These are phyloP conservation scores for Entomortierella beljakovae DNA, from an alignment of 192 early-diverging fungal species.

Conservation along the genomic window DNA sequence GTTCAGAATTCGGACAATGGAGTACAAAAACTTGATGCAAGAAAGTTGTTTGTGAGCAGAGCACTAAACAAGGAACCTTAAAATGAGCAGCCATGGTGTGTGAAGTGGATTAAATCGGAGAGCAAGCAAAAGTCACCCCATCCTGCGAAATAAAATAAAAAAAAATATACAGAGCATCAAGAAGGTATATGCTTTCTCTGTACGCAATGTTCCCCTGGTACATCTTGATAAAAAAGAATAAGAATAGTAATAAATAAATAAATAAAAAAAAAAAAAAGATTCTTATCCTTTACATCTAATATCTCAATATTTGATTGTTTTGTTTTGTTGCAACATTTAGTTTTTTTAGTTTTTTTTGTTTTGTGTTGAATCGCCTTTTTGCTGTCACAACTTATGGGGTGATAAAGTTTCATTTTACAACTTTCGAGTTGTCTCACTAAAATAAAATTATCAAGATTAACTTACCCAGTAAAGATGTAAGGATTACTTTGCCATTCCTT, in stretches of 20 bases:
- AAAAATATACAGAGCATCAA: no score
- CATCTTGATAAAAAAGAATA: neutral
- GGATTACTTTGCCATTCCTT: slow-evolving; percentile 72
- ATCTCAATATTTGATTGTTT: no score
- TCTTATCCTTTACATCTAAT: neutral
- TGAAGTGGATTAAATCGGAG: no score
- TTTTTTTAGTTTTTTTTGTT: neutral
- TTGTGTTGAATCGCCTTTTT: neutral
- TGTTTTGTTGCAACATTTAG: neutral
- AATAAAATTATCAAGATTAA: neutral
- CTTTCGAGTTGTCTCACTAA: slow-evolving; percentile 3
- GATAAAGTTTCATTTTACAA: slow-evolving; percentile 40
- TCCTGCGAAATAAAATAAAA: no score
- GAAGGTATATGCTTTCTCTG: no score
- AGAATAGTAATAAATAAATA: neutral
- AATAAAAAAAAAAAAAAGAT: neutral
- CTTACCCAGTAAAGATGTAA: slow-evolving; percentile 65
- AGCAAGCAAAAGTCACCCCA: neutral
- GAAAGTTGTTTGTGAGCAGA: no score
- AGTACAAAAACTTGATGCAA: no score
- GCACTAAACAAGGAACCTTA: no score
- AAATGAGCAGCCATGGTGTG: no score
- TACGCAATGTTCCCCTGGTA: no score
- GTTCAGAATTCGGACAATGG: no score
- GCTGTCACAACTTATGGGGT: slow-evolving; percentile 8